Conservation (phyloP, 1,284 basidiomycete genomes). For the Paramarasmius palmivorus region DNA sequence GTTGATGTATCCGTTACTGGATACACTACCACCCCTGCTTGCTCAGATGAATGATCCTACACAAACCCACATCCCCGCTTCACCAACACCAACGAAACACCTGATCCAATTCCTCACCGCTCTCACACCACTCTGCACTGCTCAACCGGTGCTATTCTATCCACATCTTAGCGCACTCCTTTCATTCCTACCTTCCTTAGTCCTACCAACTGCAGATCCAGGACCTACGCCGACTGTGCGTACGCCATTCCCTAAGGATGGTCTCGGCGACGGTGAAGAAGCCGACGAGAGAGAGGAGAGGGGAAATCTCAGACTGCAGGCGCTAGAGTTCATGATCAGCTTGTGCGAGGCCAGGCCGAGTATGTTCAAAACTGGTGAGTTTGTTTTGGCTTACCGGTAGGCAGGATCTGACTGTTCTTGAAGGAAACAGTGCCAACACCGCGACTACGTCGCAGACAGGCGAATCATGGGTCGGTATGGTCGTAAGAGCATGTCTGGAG, state of each 20-base stretch:
- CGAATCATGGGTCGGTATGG: conserved; percentile 54
- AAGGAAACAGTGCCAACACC: conserved; percentile 18
- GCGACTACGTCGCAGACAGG: not conserved
- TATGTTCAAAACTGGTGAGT: conserved; percentile 55
- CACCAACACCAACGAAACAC: conserved; percentile 45
- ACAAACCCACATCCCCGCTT: conserved; percentile 43
- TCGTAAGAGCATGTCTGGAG: conserved; percentile 74
- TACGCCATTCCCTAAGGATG: conserved; percentile 53
- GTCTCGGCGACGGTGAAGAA: conserved; percentile 30
- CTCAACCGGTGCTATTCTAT: conserved; percentile 1
- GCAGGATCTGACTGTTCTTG: not conserved
- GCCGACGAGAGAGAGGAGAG: conserved; percentile 45
- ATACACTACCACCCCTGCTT: conserved; percentile 5
- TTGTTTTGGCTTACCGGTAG: not conserved
- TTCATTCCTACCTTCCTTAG: not conserved
- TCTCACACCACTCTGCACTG: not conserved
- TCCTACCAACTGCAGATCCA: conserved; percentile 43
- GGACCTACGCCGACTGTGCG: conserved; percentile 76
- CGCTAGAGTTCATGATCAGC: conserved; percentile 78
- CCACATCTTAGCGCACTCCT: not conserved
- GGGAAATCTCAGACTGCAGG: conserved; percentile 60
- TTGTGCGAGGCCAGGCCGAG: conserved; percentile 65
- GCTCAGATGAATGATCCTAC: not conserved
- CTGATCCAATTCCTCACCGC: not conserved
- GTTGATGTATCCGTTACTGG: conserved; percentile 22